These are phyloP conservation scores for Fusarium tuaranense DNA, from an alignment of 2,329 filamentous ascomycete genomes.

Conservation along the genomic window DNA sequence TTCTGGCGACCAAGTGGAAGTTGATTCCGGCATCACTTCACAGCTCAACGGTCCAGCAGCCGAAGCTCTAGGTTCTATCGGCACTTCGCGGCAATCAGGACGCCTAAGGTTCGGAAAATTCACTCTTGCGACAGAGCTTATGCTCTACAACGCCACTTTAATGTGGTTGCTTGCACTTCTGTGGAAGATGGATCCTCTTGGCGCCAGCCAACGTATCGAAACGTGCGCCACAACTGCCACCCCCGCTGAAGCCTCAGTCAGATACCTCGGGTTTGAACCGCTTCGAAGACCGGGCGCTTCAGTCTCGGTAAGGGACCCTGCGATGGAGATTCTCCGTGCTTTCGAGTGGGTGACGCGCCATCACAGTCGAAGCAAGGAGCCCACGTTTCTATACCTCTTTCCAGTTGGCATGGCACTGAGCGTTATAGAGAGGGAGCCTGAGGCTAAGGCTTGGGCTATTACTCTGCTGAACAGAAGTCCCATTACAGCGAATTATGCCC, in stretches of 20 bases:
- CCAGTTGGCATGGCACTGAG: neutral
- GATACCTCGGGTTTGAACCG: neutral
- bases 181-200: constrained; percentile 32
- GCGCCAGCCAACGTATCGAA: constrained; percentile 17
- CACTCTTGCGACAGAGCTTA: constrained; percentile 14
- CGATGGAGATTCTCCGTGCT: neutral
- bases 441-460: neutral
- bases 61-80: neutral
- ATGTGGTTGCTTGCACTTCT: constrained; percentile 35
- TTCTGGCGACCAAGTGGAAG: neutral
- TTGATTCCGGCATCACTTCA: neutral
- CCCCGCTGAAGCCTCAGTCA: neutral
- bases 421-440: neutral
- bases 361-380: neutral
- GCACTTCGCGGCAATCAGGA: neutral
- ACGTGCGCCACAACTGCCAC: neutral
- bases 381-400: neutral
- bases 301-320: neutral
- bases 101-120: neutral
- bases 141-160: constrained; percentile 33
- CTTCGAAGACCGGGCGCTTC: neutral
- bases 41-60: neutral
- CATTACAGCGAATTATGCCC: neutral
- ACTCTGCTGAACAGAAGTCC: neutral
- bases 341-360: neutral